These are phyloP conservation scores for Cyberlindnera mycetangii DNA, from an alignment of 805 yeast genomes.

Conservation along the genomic window DNA sequence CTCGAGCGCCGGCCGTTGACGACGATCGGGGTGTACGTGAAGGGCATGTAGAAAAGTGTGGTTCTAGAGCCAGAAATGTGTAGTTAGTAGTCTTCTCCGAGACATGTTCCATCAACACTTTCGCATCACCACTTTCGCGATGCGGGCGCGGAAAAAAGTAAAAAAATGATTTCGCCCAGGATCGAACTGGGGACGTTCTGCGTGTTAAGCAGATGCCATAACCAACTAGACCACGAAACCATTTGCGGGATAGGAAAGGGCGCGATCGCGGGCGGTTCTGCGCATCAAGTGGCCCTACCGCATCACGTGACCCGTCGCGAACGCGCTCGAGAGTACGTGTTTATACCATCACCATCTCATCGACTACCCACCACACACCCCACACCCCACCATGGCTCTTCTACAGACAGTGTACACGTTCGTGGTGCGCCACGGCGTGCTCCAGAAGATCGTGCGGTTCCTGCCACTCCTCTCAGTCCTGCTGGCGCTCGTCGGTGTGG, in stretches of 20 bases:
- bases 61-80: no score
- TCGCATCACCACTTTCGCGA: not conserved
- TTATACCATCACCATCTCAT: no score
- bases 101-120: no score
- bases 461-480: constrained; percentile 44
- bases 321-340: no score
- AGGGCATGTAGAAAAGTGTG: no score
- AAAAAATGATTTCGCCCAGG: constrained; percentile 94
- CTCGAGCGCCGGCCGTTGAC: constrained; percentile 23
- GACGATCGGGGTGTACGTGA: constrained; percentile 28
- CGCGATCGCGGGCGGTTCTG: no score
- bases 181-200: constrained; percentile 99
- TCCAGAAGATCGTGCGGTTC: constrained; percentile 42
- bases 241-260: not conserved
- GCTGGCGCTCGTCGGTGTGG: constrained; percentile 44
- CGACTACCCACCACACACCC: not conserved
- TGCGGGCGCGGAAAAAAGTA: constrained; percentile 7
- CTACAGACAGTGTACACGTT: constrained; percentile 43
- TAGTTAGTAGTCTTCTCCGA: no score
- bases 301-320: no score
- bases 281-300: no score
- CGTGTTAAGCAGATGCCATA: constrained; percentile 99
- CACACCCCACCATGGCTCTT: constrained; percentile 39
- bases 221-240: constrained; percentile 99
- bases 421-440: constrained; percentile 41